phyloP scores from a whole-genome alignment of 2,329 filamentous ascomycete genomes.

The Sclerotinia minor region DNA sequence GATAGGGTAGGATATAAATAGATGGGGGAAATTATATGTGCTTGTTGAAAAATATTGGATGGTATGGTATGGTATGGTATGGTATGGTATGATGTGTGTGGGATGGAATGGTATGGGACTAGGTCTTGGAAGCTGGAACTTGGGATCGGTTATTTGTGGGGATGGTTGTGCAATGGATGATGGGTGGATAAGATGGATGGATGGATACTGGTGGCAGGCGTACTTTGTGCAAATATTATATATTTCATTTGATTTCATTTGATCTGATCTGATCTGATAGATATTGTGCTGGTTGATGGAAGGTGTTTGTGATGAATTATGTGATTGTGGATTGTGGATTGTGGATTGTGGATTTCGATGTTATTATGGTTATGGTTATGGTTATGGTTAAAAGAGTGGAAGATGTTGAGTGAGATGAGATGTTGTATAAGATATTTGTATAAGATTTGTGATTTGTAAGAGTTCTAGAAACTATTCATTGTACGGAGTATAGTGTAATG shows the following conservation, averaged over 20 bases:
- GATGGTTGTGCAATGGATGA: neutral
- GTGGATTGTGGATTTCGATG: no score
- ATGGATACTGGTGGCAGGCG: neutral
- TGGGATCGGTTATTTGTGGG: neutral
- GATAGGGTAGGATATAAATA: conserved; percentile 1
- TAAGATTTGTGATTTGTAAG: no score
- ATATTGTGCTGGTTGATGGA: no score
- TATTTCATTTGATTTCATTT: neutral
- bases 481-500: no score
- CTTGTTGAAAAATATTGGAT: neutral
- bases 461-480: no score
- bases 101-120: neutral
- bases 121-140: neutral
- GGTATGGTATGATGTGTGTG: neutral
- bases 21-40: conserved; percentile 14
- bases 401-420: no score
- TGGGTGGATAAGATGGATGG: neutral
- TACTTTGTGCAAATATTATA: neutral
- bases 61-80: neutral
- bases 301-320: no score
- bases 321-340: no score
- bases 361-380: no score
- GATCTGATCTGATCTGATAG: neutral
- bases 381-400: no score
- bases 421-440: no score